Evolutionary conservation across 1,139 yeast species (phyloP).

Genomic region (Nakaseomyces kungkrabaensis): DNA sequence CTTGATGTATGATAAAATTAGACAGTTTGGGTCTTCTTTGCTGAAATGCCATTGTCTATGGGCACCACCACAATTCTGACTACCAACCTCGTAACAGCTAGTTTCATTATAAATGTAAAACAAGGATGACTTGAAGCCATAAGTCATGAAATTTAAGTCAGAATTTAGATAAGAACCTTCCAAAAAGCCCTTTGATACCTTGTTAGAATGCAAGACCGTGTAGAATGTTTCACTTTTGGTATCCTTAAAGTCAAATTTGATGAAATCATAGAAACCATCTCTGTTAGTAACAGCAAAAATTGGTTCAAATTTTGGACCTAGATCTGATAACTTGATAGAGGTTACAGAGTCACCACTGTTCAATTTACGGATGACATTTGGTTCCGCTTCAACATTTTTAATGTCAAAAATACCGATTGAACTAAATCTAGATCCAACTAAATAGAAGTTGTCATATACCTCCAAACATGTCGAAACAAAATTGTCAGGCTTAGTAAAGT

Average conservation of each 20-base stretch:
- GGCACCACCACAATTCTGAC: constrained; percentile 83
- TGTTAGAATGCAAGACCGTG: constrained; percentile 45
- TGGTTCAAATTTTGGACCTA: constrained; percentile 12
- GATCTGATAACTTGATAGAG: constrained; percentile 35
- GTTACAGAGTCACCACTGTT: constrained; percentile 72
- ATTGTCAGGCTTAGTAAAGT: constrained; percentile 34
- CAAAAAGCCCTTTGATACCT: constrained; percentile 61
- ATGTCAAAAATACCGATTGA: constrained; percentile 50
- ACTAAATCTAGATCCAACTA: constrained; percentile 67
- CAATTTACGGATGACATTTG: constrained; percentile 37
- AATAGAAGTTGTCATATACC: constrained; percentile 36
- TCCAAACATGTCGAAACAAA: constrained; percentile 53
- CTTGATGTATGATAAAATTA: constrained; percentile 42
- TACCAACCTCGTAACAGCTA: constrained; percentile 55
- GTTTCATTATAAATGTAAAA: constrained; percentile 83
- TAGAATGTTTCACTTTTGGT: constrained; percentile 7
- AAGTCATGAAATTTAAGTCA: constrained; percentile 46
- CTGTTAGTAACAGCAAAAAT: constrained; percentile 43
- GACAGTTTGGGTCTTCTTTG: constrained; percentile 23
- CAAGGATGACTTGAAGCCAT: constrained; percentile 72
- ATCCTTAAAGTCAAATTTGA: constrained; percentile 10
- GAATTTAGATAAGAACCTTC: constrained; percentile 54
- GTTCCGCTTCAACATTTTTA: constrained; percentile 14
- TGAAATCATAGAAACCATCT: constrained; percentile 50
- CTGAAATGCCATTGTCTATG: constrained; percentile 65